Percentiles rank a stretch among this genome's conserved stretches.
These are phyloP conservation scores for Iris macrosiphon DNA, from an alignment of 106 monocot species.

Conservation along the genomic window DNA sequence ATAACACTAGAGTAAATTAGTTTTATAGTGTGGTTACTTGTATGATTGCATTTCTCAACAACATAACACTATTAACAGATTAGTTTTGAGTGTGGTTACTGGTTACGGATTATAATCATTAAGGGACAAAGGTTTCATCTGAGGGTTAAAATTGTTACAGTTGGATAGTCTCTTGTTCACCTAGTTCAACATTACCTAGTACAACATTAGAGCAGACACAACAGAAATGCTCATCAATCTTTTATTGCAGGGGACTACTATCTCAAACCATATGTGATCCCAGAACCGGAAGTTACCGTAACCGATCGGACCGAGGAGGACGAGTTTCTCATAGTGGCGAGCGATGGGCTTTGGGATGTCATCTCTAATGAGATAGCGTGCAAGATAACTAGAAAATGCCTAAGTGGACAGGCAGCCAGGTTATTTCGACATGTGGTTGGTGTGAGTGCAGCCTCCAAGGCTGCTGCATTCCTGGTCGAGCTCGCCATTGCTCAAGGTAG, in stretches of 20 bases:
- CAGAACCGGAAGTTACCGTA: constrained; percentile 47
- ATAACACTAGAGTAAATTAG: too few species aligned
- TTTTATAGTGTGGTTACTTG: too few species aligned
- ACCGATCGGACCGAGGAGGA: constrained; percentile 33
- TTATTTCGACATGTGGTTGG: constrained; percentile 8
- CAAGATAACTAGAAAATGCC: constrained; percentile 25
- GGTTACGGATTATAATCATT: too few species aligned
- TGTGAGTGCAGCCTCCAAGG: constrained; percentile 13
- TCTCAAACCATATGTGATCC: constrained; percentile 57
- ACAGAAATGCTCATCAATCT: neutral
- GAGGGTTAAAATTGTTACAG: too few species aligned
- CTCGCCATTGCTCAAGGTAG: constrained; percentile 53
- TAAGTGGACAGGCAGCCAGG: constrained; percentile 9
- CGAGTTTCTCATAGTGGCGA: constrained; percentile 64
- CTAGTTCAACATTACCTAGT: neutral
- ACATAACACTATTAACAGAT: too few species aligned
- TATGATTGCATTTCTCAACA: too few species aligned
- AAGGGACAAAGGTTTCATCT: too few species aligned
- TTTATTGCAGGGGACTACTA: constrained; percentile 41
- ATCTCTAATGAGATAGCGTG: constrained; percentile 48
- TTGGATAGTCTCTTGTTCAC: neutral
- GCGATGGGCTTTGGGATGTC: constrained; percentile 67
- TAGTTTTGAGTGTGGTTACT: too few species aligned
- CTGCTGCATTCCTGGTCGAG: constrained; percentile 36
- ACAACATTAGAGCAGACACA: neutral